phyloP scores from a whole-genome alignment of 768 basidiomycete species.

The Agaricus blazei region DNA sequence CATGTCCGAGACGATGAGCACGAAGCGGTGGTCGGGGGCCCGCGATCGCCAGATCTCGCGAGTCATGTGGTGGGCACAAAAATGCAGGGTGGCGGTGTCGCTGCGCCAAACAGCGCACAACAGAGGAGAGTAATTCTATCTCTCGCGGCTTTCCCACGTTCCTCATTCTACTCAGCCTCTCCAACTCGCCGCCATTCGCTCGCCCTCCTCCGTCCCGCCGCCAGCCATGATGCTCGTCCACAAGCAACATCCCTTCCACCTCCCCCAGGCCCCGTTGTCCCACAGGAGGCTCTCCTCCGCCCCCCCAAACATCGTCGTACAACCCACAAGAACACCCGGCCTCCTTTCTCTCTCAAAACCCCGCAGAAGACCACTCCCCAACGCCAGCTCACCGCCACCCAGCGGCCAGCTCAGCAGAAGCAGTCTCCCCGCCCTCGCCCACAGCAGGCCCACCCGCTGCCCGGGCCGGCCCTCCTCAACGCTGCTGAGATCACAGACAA shows the following conservation, averaged over 20 bases:
- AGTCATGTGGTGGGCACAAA: constrained; percentile 14
- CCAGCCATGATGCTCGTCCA: constrained; percentile 45
- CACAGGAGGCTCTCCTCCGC: constrained; percentile 71
- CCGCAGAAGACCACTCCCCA: constrained; percentile 22
- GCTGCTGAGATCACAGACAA: constrained; percentile 20
- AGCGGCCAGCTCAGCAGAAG: constrained; percentile 19
- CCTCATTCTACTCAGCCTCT: constrained; percentile 17
- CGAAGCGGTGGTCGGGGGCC: constrained; percentile 4
- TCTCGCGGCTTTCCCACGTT: constrained; percentile 13
- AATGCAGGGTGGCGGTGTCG: not conserved
- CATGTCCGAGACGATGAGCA: not conserved
- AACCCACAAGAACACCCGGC: constrained; percentile 71
- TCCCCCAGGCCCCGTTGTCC: constrained; percentile 22
- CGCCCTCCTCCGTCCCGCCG: not conserved
- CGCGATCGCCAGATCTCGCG: not conserved
- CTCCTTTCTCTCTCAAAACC: constrained; percentile 68
- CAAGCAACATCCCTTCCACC: constrained; percentile 33
- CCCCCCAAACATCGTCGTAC: constrained; percentile 59
- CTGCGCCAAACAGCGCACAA: constrained; percentile 18
- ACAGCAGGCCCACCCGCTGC: constrained; percentile 15
- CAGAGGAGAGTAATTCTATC: constrained; percentile 12
- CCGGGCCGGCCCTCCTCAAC: constrained; percentile 20
- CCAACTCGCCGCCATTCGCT: constrained; percentile 6
- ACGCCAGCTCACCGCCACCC: constrained; percentile 20
- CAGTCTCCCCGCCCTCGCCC: constrained; percentile 24